Evolutionary conservation across 2,329 filamentous ascomycete species (phyloP).

Genomic region (Colletotrichum tropicale): DNA sequence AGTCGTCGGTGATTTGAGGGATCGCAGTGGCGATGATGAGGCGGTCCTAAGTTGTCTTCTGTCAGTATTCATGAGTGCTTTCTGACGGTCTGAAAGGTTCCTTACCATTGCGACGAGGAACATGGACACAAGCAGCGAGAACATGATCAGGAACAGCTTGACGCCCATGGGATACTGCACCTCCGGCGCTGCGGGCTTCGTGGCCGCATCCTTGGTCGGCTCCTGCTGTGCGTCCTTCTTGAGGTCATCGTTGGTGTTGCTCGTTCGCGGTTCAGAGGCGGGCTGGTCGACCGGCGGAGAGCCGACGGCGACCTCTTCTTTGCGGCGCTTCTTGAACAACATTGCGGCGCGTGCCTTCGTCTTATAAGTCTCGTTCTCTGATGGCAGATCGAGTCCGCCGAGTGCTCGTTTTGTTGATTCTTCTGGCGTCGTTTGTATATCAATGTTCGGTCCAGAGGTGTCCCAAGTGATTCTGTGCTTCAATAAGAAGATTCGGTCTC

Average conservation of each 20-base stretch:
- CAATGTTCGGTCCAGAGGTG: not conserved
- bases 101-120: slow-evolving; percentile 20
- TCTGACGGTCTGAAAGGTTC: fast-evolving
- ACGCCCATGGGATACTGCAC: slow-evolving; percentile 10
- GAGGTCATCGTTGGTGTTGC: slow-evolving; percentile 4
- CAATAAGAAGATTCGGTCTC: fast-evolving
- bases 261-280: slow-evolving; percentile 3
- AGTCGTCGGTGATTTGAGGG: slow-evolving; percentile 34
- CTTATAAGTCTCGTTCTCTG: not conserved
- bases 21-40: slow-evolving; percentile 46
- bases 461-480: not conserved
- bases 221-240: not conserved
- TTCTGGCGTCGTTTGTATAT: not conserved
- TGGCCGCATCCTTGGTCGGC: not conserved
- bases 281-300: not conserved
- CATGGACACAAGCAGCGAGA: slow-evolving; percentile 17
- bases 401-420: not conserved
- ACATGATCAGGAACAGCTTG: slow-evolving; percentile 24
- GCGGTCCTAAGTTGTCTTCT: slow-evolving; percentile 23
- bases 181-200: not conserved
- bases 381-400: not conserved
- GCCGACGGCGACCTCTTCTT: not conserved
- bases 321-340: slow-evolving; percentile 9
- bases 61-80: not conserved
- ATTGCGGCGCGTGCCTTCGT: not conserved